These are phyloP conservation scores for Lactarius indigo DNA, from an alignment of 768 basidiomycete genomes.

Conservation along the genomic window DNA sequence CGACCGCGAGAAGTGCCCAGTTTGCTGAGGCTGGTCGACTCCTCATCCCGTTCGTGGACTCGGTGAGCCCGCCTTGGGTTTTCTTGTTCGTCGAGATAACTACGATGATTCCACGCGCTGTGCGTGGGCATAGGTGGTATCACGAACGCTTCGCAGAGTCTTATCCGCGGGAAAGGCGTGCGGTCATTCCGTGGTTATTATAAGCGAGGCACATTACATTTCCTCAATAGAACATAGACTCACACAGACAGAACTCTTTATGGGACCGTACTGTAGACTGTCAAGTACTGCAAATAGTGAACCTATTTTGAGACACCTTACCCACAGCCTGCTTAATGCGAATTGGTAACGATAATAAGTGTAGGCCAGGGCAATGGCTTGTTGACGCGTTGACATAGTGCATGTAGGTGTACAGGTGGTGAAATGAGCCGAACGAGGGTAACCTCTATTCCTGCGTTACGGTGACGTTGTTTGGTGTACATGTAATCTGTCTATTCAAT, in stretches of 20 bases:
- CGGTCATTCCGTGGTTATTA: slow-evolving; percentile 75
- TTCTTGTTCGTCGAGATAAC: slow-evolving; percentile 73
- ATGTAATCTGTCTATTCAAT: not conserved
- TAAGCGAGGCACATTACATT: slow-evolving; percentile 31
- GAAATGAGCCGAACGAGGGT: not conserved
- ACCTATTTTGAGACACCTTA: not conserved
- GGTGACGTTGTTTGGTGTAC: not conserved
- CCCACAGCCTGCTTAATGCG: not conserved
- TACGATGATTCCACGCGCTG: slow-evolving; percentile 78
- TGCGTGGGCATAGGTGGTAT: slow-evolving; percentile 87
- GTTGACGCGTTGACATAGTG: not conserved
- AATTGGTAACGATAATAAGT: not conserved
- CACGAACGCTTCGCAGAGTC: slow-evolving; percentile 59
- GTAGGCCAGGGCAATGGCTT: not conserved
- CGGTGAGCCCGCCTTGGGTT: slow-evolving; percentile 69
- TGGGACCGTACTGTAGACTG: not conserved
- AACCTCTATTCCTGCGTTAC: not conserved
- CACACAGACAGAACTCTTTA: not conserved
- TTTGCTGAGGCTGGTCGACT: slow-evolving; percentile 11
- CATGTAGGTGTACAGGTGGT: not conserved
- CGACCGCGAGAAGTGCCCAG: not conserved
- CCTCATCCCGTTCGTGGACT: slow-evolving; percentile 32
- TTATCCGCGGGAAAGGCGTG: slow-evolving; percentile 75
- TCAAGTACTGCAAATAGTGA: not conserved
- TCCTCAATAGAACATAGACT: not conserved